A percentile compares a stretch with the other conserved stretches of the same genome.
Evolutionary conservation across 1,284 basidiomycete species (phyloP).

Genomic region (Xerocomus amazonicus): DNA sequence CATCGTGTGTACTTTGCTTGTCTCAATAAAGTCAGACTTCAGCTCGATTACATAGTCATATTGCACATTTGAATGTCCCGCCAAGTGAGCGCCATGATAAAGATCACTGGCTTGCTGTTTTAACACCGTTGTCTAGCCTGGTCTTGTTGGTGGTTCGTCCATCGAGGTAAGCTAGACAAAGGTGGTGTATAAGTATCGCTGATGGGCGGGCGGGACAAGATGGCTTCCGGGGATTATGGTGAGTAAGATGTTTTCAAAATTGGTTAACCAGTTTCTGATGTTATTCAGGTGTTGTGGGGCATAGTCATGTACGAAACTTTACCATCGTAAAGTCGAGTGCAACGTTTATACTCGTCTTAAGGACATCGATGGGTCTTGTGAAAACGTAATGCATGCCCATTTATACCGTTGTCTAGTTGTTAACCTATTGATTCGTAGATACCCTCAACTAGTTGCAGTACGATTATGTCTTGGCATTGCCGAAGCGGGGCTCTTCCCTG

Average conservation of each 20-base stretch:
- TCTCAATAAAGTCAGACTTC: background rate
- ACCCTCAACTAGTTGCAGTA: slow-evolving; percentile 56
- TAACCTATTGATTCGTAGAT: slow-evolving; percentile 35
- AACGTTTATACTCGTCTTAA: slow-evolving; percentile 21
- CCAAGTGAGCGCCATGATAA: slow-evolving; percentile 19
- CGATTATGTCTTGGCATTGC: slow-evolving; percentile 61
- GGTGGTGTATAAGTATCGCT: background rate
- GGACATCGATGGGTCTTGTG: slow-evolving; percentile 65
- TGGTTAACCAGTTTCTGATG: background rate
- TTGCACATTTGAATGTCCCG: slow-evolving; percentile 32
- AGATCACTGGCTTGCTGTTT: background rate
- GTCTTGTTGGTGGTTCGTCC: slow-evolving; percentile 50
- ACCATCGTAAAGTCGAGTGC: background rate
- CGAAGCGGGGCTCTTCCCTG: slow-evolving; percentile 69
- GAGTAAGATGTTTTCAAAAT: slow-evolving; percentile 3
- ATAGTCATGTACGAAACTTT: slow-evolving; percentile 40
- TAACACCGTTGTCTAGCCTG: slow-evolving; percentile 31
- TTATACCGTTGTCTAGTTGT: background rate
- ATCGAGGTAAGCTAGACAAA: slow-evolving; percentile 36
- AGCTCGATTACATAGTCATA: slow-evolving; percentile 15
- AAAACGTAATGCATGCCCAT: slow-evolving; percentile 43
- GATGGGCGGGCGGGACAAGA: slow-evolving; percentile 11
- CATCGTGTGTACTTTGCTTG: slow-evolving; percentile 17
- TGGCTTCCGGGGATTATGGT: slow-evolving; percentile 47
- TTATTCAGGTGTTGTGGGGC: slow-evolving; percentile 44